Conservation (phyloP, 2,329 filamentous ascomycete genomes). For the Aspergillus amoenus region DNA sequence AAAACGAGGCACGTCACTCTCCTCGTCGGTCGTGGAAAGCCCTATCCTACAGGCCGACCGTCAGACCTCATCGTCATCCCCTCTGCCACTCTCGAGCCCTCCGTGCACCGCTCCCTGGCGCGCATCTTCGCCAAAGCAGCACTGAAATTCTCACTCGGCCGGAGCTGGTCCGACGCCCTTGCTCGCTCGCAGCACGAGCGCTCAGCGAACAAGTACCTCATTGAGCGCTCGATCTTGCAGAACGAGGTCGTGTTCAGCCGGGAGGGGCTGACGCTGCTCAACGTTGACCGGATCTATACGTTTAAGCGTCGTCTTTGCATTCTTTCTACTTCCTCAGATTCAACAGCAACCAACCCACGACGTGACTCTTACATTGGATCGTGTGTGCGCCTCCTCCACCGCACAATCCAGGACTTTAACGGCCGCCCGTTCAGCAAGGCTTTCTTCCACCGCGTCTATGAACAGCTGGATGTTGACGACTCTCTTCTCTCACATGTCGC, state of each 20-base stretch:
- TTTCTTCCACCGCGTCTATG: conserved; percentile 46
- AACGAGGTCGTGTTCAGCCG: conserved; percentile 46
- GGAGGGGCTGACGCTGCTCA: conserved; percentile 45
- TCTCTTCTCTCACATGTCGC: conserved; percentile 38
- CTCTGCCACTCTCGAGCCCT: conserved; percentile 31
- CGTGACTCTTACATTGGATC: conserved; percentile 38
- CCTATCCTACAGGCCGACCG: conserved; percentile 37
- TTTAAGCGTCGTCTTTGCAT: conserved; percentile 44
- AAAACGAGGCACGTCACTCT: conserved; percentile 41
- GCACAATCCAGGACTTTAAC: conserved; percentile 40
- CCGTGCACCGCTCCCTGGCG: conserved; percentile 31
- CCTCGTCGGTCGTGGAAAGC: conserved; percentile 41
- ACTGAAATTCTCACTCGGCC: conserved; percentile 38
- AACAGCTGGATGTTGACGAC: conserved; percentile 40
- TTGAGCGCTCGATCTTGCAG: conserved; percentile 44
- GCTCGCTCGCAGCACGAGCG: conserved; percentile 36
- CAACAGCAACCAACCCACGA: conserved; percentile 20
- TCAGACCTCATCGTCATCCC: conserved; percentile 42
- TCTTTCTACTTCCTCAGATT: conserved; percentile 29
- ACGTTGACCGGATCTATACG: conserved; percentile 47
- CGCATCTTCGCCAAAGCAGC: conserved; percentile 38
- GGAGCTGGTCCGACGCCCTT: conserved; percentile 40
- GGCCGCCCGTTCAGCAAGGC: conserved; percentile 44
- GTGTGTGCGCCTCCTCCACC: conserved; percentile 42
- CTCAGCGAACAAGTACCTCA: conserved; percentile 40